Evolutionary conservation across 164 flowering plant species (phyloP).

Genomic region (Vitis labrusca): DNA sequence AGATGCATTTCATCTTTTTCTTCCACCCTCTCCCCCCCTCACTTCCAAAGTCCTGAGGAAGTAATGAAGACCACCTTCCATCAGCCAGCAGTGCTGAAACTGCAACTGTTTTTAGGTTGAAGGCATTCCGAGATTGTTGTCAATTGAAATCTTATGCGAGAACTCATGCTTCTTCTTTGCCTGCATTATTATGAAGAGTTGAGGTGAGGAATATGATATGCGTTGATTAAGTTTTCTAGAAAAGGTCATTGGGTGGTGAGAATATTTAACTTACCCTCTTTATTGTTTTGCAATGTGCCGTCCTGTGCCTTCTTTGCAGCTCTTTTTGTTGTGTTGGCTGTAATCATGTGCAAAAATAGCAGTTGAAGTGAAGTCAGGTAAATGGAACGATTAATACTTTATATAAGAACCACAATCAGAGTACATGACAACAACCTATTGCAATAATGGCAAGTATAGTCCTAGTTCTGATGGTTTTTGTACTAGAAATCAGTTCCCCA

Average conservation of each 20-base stretch:
- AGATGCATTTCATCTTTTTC: too few species aligned
- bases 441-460: too few species aligned
- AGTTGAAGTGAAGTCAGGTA: not conserved
- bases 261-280: constrained; percentile 16
- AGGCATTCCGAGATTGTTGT: too few species aligned
- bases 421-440: too few species aligned
- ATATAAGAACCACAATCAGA: not conserved
- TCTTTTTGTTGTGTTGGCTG: constrained; percentile 46
- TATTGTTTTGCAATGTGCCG: constrained; percentile 2
- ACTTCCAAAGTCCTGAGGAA: too few species aligned
- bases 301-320: constrained; percentile 35
- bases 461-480: too few species aligned
- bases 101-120: not conserved
- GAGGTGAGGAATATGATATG: too few species aligned
- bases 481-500: too few species aligned
- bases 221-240: too few species aligned
- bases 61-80: too few species aligned
- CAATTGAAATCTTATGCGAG: not conserved
- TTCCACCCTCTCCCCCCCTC: too few species aligned
- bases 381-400: not conserved
- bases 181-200: too few species aligned
- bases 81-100: not conserved
- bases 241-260: not conserved
- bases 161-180: not conserved
- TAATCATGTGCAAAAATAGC: constrained; percentile 8